Evolutionary conservation across 225 moss, liverwort and hornwort species (phyloP).

Genomic region (Ulota crispa): DNA sequence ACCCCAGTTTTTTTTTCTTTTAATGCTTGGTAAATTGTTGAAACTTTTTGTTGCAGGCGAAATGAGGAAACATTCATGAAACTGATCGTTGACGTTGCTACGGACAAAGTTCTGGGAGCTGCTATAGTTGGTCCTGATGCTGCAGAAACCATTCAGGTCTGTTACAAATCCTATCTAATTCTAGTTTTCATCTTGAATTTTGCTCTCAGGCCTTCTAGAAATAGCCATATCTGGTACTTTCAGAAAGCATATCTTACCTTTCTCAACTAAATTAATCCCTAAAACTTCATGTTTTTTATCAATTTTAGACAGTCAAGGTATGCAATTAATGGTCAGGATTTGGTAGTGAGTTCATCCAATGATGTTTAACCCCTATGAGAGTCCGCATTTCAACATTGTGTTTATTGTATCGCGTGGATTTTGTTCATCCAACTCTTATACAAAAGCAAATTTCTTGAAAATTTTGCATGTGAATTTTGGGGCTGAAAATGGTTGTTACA

Average conservation of each 20-base stretch:
- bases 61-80: conserved; percentile 81
- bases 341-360: background rate
- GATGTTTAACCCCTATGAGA: background rate
- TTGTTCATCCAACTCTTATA: too few relatives aligned
- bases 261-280: background rate
- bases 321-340: background rate
- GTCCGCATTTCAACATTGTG: too few relatives aligned
- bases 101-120: conserved; percentile 76
- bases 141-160: conserved; percentile 80
- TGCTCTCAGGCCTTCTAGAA: background rate
- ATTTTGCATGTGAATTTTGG: too few relatives aligned
- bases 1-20: background rate
- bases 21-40: background rate
- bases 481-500: too few relatives aligned
- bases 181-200: background rate
- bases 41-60: conserved; percentile 38
- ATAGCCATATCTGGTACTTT: background rate
- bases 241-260: background rate
- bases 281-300: background rate
- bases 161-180: background rate
- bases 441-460: too few relatives aligned
- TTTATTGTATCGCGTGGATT: too few relatives aligned
- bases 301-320: background rate
- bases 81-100: conserved; percentile 56
- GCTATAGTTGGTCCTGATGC: conserved; percentile 81